A percentile compares a stretch with the other conserved stretches of the same genome.
Conservation (phyloP, 2,329 filamentous ascomycete genomes). For the Penicillium corylophilum region DNA sequence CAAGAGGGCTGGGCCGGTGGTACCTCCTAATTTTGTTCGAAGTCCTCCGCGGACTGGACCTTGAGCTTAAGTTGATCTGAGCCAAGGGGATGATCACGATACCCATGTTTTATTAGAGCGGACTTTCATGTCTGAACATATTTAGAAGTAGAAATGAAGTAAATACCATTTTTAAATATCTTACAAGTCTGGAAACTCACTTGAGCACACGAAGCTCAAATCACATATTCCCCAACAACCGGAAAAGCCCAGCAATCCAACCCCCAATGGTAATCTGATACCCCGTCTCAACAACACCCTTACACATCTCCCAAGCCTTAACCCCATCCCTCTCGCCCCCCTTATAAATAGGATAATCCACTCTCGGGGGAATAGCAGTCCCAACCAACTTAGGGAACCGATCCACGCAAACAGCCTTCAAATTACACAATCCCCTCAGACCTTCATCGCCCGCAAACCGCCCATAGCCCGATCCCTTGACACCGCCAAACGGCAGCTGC, state of each 20-base stretch:
- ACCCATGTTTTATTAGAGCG: neutral
- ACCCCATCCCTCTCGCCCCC: constrained; percentile 59
- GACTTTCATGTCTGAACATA: neutral
- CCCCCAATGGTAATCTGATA: constrained; percentile 47
- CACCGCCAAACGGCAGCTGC: constrained; percentile 89
- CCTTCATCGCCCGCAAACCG: constrained; percentile 91
- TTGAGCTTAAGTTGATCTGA: neutral
- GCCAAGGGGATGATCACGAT: neutral
- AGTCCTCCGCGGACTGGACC: neutral
- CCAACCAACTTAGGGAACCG: constrained; percentile 56
- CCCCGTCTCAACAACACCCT: constrained; percentile 47
- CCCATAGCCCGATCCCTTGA: constrained; percentile 87
- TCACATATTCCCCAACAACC: constrained; percentile 42
- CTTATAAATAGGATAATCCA: constrained; percentile 76
- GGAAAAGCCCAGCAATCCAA: constrained; percentile 37
- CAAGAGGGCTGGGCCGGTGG: neutral
- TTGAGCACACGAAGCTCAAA: neutral
- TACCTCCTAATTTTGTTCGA: neutral
- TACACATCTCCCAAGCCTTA: constrained; percentile 59
- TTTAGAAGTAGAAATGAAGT: neutral
- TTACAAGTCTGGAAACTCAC: constrained; percentile 1
- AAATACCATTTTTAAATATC: neutral
- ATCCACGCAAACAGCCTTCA: constrained; percentile 84
- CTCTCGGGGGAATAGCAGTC: constrained; percentile 75
- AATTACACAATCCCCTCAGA: constrained; percentile 77